Evolutionary conservation across 192 early-diverging fungal species (phyloP).

Genomic region (Entophlyctis helioformis): DNA sequence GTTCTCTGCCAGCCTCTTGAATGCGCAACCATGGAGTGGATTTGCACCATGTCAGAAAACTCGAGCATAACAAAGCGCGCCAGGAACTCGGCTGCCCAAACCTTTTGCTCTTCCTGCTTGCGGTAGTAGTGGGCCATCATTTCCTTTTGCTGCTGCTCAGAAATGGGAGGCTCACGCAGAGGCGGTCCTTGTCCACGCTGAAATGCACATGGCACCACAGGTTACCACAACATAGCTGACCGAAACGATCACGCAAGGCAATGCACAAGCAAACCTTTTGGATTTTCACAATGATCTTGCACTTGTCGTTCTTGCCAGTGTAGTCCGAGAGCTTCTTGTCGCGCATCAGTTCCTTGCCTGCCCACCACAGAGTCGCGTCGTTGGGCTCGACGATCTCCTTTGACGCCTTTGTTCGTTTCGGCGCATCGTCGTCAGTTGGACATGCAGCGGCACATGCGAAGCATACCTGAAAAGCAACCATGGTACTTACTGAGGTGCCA

Average conservation of each 20-base stretch:
- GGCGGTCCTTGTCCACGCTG: slow-evolving; percentile 41
- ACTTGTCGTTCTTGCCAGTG: slow-evolving; percentile 48
- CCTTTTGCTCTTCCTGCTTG: slow-evolving; percentile 51
- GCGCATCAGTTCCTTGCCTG: slow-evolving; percentile 37
- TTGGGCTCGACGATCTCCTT: slow-evolving; percentile 26
- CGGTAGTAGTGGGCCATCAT: slow-evolving; percentile 51
- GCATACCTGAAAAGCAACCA: no score
- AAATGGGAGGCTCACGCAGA: slow-evolving; percentile 32
- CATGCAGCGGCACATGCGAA: no score
- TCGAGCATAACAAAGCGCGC: slow-evolving; percentile 1
- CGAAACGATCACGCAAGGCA: no score
- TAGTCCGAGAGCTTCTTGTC: slow-evolving; percentile 39
- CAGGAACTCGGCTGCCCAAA: slow-evolving; percentile 1
- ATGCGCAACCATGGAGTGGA: neutral
- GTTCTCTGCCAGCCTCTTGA: slow-evolving; percentile 37
- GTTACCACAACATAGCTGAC: no score
- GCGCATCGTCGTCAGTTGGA: no score
- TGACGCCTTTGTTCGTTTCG: slow-evolving; percentile 29
- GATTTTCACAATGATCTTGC: slow-evolving; percentile 40
- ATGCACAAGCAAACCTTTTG: slow-evolving; percentile 25
- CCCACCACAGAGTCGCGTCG: slow-evolving; percentile 42
- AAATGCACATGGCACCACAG: no score
- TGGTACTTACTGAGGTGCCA: slow-evolving; percentile 22
- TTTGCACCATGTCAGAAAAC: no score
- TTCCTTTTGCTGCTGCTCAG: slow-evolving; percentile 37